phyloP scores from a whole-genome alignment of 1,139 yeast species.

The Nakaseomyces uthaithaninus region DNA sequence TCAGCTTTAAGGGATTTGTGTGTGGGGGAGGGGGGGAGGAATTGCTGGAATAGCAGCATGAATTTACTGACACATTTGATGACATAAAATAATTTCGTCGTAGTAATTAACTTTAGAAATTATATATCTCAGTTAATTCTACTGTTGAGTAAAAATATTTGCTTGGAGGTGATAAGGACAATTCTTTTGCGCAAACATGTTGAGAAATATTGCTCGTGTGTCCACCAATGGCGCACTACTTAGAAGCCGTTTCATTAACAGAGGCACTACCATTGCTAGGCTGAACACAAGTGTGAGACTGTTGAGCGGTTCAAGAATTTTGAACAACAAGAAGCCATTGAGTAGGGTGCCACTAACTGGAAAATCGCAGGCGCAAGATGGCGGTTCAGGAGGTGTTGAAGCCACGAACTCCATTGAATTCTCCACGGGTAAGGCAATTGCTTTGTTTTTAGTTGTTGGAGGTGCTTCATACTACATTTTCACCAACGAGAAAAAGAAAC shows the following conservation, averaged over 20 bases:
- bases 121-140: too few relatives aligned
- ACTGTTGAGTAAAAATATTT: too few relatives aligned
- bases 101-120: too few relatives aligned
- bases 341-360: constrained; percentile 51
- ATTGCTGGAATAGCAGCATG: too few relatives aligned
- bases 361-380: constrained; percentile 27
- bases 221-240: too few relatives aligned
- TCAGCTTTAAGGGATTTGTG: too few relatives aligned
- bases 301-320: background rate
- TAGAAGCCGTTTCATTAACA: too few relatives aligned
- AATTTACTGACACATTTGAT: too few relatives aligned
- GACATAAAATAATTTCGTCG: too few relatives aligned
- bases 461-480: constrained; percentile 62
- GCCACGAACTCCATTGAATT: constrained; percentile 45
- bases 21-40: too few relatives aligned
- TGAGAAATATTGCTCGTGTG: background rate
- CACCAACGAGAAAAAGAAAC: constrained; percentile 55
- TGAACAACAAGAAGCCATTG: constrained; percentile 14
- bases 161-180: too few relatives aligned
- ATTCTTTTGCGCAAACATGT: too few relatives aligned
- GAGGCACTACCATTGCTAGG: background rate
- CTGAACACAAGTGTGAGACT: background rate
- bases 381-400: constrained; percentile 28
- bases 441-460: constrained; percentile 57
- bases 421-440: constrained; percentile 75